Base-by-base conservation (phyloP, 345 rosid species). In the Arabis alpina region DNA sequence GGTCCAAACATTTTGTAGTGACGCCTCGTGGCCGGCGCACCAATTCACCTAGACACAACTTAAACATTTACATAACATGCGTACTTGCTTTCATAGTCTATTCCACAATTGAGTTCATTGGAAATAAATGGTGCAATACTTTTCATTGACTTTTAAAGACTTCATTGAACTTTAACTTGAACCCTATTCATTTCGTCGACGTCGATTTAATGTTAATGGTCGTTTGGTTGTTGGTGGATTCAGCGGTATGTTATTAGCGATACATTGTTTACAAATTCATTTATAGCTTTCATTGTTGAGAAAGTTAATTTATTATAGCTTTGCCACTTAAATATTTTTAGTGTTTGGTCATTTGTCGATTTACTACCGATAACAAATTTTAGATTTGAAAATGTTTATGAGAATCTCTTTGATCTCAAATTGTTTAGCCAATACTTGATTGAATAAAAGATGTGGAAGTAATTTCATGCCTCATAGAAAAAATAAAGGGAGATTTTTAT, bases 1-100 rank as follows among this genome's bases (percentile, higher is more conserved):
- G 79, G 74, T 69, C 79, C 79, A 69, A 75, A 75, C 75, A 75
- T 75, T 75, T 49, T 32, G 30, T 75, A 75, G 79, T 75, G 79
- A 75, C 64, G 64, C 70, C 79, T 55, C 19, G 50, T 75, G 70
- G 79, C 70, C 67, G 62, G 71, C 70, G 71, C 79, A 76, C 79
- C 79, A 64, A 63, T 76, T 76, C 71, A 36, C 61, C 63, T 8
- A 70, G 66, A 64, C 71, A 57, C 54, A 62, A 49, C 49, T 64
- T 34, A 70, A 42, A 48, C 61, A 50, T 56, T 30, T 57, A 64
- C 61, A 32, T 63, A 55, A 55, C 41, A 63, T 70, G 71, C 71
- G 34, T 63, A 7, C 54, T 55, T 55, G 41, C 57, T 61, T 57
- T 62, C 61, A 14, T 70, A 76, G 66, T 76, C 71, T 51, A 62